Evolutionary conservation across 2,329 filamentous ascomycete genomes (phyloP), one percentile per base, ranked within the genome.

Genomic region (Clathrospora elynae): DNA sequence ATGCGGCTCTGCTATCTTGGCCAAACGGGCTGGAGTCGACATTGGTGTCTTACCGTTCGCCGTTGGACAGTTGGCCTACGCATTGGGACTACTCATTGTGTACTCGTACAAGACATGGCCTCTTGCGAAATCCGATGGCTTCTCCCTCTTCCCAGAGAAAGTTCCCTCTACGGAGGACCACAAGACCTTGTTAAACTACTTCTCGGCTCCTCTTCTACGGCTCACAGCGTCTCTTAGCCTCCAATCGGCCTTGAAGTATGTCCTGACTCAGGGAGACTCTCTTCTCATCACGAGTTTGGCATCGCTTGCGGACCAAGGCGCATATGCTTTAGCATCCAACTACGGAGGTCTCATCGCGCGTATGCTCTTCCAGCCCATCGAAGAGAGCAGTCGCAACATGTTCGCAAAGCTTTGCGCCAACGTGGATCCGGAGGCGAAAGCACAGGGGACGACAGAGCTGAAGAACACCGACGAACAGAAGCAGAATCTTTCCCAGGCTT

Each of bases 191-290:
- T 45, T 62, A 19, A 57, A 44, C 18, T 61, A 63, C 42, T 89
- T 96, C 64, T 87, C 88, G 46, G 74, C 74, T 8, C 80, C 84
- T 2, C 83, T 95, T 1, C 73, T 93, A 18, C 79, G 79, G 11
- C 80, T 97, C 3, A 87, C 87, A 3, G 78, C 80, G n/a, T 95
- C 86, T 61, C 82, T 97, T 68, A 92, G 90, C 72, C 75, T 90
- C 5, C 93, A 99, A 72, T 91, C 88, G 23, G 73, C 90, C 13
- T 83, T 97, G 61, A 99, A 99, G 71, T 92, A 97, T 67, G 67
- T 97, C 37, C 81, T 99, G 37, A 97, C 93, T 0, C 90, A 97
- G 72, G 93, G 92, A 46, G 93, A 99, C 72, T 90, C 90, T 2
- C 82, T 97, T 56, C 83, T 97, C 35, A 86, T 99, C 51, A 86